Conservation (phyloP, 1,139 yeast genomes). For the Yamadazyma aaseri region DNA sequence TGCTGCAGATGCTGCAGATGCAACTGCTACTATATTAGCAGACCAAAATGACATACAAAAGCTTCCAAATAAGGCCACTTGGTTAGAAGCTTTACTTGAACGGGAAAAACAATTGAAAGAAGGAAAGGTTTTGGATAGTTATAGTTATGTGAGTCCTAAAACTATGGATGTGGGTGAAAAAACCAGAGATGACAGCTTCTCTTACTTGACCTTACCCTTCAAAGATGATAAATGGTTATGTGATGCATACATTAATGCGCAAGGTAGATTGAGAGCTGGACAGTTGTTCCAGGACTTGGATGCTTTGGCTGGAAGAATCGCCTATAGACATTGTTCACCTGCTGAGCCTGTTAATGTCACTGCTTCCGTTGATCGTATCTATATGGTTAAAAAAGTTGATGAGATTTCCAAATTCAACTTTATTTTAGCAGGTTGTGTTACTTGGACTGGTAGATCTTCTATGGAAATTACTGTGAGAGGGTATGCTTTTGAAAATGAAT, state of each 20-base stretch:
- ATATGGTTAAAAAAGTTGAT: slow-evolving; percentile 82
- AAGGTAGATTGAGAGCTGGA: slow-evolving; percentile 86
- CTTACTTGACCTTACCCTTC: slow-evolving; percentile 73
- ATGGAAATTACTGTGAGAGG: slow-evolving; percentile 95
- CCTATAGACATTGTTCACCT: slow-evolving; percentile 83
- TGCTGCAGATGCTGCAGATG: slow-evolving; percentile 66
- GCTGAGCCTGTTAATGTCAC: slow-evolving; percentile 93
- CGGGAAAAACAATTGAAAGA: slow-evolving; percentile 66
- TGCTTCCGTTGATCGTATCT: slow-evolving; percentile 89
- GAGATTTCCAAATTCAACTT: slow-evolving; percentile 75
- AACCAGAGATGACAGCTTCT: slow-evolving; percentile 74
- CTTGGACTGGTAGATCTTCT: slow-evolving; percentile 92
- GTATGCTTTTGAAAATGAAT: slow-evolving; percentile 60
- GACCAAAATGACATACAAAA: slow-evolving; percentile 42
- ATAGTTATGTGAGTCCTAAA: slow-evolving; percentile 68
- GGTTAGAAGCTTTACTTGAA: slow-evolving; percentile 82
- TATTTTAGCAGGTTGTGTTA: slow-evolving; percentile 80
- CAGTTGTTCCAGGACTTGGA: slow-evolving; percentile 90
- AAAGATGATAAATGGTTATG: slow-evolving; percentile 80
- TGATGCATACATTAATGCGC: slow-evolving; percentile 85
- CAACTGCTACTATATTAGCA: slow-evolving; percentile 61
- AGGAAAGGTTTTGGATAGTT: slow-evolving; percentile 70
- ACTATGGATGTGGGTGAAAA: slow-evolving; percentile 70
- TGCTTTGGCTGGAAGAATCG: slow-evolving; percentile 85
- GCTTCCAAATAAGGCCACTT: slow-evolving; percentile 62